These are phyloP conservation scores for Leccinum boreale DNA, from an alignment of 768 basidiomycete genomes.

Conservation along the genomic window DNA sequence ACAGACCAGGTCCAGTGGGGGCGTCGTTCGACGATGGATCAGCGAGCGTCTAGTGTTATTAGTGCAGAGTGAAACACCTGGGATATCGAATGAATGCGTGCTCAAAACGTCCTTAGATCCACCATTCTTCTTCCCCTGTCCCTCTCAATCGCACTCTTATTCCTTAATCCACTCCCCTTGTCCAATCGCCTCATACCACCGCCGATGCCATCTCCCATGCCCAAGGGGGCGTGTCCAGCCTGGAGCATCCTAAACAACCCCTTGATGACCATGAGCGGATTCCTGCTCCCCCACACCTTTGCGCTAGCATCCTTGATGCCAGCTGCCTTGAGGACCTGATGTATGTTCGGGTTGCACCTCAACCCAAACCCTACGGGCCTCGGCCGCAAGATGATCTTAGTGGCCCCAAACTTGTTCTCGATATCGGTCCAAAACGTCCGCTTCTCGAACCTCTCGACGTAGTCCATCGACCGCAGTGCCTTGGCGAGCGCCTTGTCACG, in stretches of 20 bases:
- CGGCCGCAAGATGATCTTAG: conserved; percentile 75
- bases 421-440: conserved; percentile 95
- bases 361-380: conserved; percentile 90
- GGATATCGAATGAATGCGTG: background rate
- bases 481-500: conserved; percentile 53
- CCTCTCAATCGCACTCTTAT: conserved; percentile 70
- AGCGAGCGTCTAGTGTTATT: background rate
- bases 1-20: background rate
- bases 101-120: conserved; percentile 52
- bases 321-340: conserved; percentile 87
- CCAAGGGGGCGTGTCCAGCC: conserved; percentile 73
- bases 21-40: background rate
- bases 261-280: conserved; percentile 75
- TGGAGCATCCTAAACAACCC: conserved; percentile 79
- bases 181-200: conserved; percentile 66
- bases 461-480: conserved; percentile 89
- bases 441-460: conserved; percentile 88
- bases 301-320: conserved; percentile 95
- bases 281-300: conserved; percentile 92
- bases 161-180: conserved; percentile 71
- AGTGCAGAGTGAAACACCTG: background rate
- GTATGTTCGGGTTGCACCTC: conserved; percentile 82
- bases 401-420: conserved; percentile 79
- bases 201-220: conserved; percentile 81
- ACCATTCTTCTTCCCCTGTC: conserved; percentile 79